Conservation (phyloP, 768 basidiomycete species). For the Russula vinacea region DNA sequence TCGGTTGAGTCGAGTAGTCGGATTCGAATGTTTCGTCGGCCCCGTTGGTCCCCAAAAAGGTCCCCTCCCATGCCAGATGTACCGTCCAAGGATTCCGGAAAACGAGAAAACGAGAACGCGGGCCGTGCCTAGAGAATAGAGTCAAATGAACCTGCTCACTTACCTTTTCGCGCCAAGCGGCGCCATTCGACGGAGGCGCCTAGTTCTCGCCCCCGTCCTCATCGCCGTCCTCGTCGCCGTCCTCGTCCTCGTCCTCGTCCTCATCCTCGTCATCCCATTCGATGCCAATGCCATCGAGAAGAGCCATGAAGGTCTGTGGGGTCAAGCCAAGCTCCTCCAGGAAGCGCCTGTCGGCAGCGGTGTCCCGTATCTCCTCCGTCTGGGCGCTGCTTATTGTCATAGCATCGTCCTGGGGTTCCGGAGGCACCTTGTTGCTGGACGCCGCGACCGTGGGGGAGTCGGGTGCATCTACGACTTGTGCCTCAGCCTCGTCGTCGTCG, state of each 20-base stretch:
- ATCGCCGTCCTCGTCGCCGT: not conserved
- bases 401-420: not conserved
- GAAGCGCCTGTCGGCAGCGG: conserved; percentile 30
- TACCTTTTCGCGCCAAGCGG: conserved; percentile 6
- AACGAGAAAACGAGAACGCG: not conserved
- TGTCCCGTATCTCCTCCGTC: conserved; percentile 31
- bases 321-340: conserved; percentile 25
- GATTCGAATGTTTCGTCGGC: not conserved
- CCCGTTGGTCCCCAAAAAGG: not conserved
- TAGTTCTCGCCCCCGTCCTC: not conserved
- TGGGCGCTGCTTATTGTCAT: conserved; percentile 13
- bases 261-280: not conserved
- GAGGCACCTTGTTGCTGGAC: not conserved
- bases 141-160: conserved; percentile 10
- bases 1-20: not conserved
- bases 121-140: conserved; percentile 7
- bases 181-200: not conserved
- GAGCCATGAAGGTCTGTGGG: conserved; percentile 4
- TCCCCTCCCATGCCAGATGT: conserved; percentile 5
- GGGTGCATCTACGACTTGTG: not conserved
- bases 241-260: not conserved
- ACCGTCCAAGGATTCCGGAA: conserved; percentile 3
- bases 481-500: not conserved
- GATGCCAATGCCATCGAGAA: conserved; percentile 11
- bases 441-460: not conserved